Conservation (phyloP, 129 eudicot species). For the Ambrosia artemisiifolia region DNA sequence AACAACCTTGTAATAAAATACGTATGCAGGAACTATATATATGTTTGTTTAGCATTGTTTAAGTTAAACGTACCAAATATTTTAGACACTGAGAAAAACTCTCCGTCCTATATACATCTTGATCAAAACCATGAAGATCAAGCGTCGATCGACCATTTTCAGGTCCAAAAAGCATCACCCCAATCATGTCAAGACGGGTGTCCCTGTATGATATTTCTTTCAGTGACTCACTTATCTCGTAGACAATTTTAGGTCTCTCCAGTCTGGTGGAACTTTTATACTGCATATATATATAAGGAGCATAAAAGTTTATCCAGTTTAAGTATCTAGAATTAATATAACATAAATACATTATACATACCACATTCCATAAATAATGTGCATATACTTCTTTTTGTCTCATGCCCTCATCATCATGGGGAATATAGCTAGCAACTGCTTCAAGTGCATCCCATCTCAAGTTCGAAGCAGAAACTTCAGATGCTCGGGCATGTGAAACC, state of each 20-base stretch:
- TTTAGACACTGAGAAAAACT: not conserved
- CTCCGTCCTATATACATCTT: not conserved
- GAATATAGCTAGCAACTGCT: no score
- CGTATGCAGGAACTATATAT: not conserved
- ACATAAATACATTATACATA: no score
- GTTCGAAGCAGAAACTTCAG: no score
- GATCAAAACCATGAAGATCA: not conserved
- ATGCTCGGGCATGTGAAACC: no score
- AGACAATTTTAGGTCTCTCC: not conserved
- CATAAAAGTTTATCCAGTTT: slow-evolving; percentile 19
- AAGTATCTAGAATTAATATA: no score
- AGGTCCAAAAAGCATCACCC: not conserved
- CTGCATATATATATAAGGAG: slow-evolving; percentile 39
- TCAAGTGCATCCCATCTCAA: no score
- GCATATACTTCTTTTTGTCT: no score
- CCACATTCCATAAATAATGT: no score
- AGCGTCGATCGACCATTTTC: not conserved
- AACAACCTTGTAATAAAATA: no score
- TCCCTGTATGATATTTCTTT: not conserved
- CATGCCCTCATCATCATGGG: no score
- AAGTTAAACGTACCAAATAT: not conserved
- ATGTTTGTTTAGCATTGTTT: no score
- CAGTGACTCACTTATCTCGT: not conserved
- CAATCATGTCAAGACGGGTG: not conserved
- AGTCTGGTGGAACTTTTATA: not conserved